Conservation (phyloP, 2,329 filamentous ascomycete species). For the Tolypocladium cylindrosporum region DNA sequence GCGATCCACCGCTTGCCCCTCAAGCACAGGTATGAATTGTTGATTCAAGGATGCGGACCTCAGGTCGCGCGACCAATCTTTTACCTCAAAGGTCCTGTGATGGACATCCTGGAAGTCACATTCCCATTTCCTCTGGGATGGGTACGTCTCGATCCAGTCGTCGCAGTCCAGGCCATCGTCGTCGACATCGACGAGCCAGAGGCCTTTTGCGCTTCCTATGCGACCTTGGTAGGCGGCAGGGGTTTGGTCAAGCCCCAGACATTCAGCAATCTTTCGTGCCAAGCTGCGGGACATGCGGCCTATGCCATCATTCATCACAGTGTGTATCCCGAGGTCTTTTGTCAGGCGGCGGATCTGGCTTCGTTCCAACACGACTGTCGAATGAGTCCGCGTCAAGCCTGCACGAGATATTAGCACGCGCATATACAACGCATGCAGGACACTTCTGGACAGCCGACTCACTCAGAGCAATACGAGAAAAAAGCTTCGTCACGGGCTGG, state of each 20-base stretch:
- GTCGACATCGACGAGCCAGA: conserved; percentile 56
- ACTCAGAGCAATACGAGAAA: conserved; percentile 48
- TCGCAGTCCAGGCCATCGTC: conserved; percentile 28
- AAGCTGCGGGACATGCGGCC: conserved; percentile 53
- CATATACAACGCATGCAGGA: neutral
- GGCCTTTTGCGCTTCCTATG: conserved; percentile 63
- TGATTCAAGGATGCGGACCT: conserved; percentile 48
- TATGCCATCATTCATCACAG: conserved; percentile 59
- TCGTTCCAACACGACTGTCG: conserved; percentile 33
- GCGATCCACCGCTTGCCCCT: conserved; percentile 43
- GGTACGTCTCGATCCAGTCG: conserved; percentile 57
- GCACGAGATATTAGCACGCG: neutral
- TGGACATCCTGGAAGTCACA: conserved; percentile 34
- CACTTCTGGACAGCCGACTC: conserved; percentile 5
- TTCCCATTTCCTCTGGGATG: conserved; percentile 60
- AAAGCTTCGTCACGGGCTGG: conserved; percentile 45
- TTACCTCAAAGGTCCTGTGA: conserved; percentile 58
- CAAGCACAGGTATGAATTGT: conserved; percentile 59
- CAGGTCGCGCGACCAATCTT: conserved; percentile 23
- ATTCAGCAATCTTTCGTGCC: conserved; percentile 38
- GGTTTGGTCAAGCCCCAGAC: conserved; percentile 39
- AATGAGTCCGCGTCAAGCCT: conserved; percentile 42
- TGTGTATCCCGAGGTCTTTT: conserved; percentile 23
- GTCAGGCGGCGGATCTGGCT: conserved; percentile 32
- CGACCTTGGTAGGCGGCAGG: conserved; percentile 61